These are phyloP conservation scores for Boletus rubescentipes DNA, from an alignment of 768 basidiomycete species.

Conservation along the genomic window DNA sequence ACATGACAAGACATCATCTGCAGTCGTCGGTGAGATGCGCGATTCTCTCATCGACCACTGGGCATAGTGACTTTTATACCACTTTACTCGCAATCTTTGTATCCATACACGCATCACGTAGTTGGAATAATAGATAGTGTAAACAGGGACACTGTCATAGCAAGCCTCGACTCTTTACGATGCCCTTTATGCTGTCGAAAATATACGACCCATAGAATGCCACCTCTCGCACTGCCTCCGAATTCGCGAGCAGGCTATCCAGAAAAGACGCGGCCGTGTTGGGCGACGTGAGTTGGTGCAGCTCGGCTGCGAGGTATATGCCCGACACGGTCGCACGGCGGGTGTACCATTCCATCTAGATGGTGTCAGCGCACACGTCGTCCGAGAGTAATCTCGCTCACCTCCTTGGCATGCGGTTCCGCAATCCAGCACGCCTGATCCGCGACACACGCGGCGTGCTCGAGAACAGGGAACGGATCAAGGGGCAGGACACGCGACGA, in stretches of 20 bases:
- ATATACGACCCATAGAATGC: constrained; percentile 59
- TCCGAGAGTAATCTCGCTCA: constrained; percentile 31
- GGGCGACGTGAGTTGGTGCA: constrained; percentile 82
- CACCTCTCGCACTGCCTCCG: constrained; percentile 51
- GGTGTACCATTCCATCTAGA: constrained; percentile 71
- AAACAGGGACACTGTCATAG: constrained; percentile 18
- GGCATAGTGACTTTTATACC: constrained; percentile 44
- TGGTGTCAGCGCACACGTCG: not conserved
- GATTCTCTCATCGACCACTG: constrained; percentile 91
- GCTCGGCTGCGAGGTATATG: constrained; percentile 73
- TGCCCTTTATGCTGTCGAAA: constrained; percentile 67
- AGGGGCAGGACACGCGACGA: constrained; percentile 49
- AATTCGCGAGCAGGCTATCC: constrained; percentile 56
- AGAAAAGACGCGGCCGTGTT: constrained; percentile 65
- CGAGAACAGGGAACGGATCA: constrained; percentile 59
- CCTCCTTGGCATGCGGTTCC: constrained; percentile 57
- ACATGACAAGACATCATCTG: constrained; percentile 78
- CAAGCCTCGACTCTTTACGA: constrained; percentile 68
- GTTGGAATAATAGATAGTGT: constrained; percentile 15
- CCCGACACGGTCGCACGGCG: constrained; percentile 62
- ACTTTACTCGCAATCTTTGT: constrained; percentile 20
- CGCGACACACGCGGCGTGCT: constrained; percentile 61
- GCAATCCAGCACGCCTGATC: constrained; percentile 66
- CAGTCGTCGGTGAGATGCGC: constrained; percentile 89
- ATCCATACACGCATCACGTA: constrained; percentile 15